Evolutionary conservation across 129 eudicot genomes (phyloP).

Genomic region (Oenanthe sinensis): DNA sequence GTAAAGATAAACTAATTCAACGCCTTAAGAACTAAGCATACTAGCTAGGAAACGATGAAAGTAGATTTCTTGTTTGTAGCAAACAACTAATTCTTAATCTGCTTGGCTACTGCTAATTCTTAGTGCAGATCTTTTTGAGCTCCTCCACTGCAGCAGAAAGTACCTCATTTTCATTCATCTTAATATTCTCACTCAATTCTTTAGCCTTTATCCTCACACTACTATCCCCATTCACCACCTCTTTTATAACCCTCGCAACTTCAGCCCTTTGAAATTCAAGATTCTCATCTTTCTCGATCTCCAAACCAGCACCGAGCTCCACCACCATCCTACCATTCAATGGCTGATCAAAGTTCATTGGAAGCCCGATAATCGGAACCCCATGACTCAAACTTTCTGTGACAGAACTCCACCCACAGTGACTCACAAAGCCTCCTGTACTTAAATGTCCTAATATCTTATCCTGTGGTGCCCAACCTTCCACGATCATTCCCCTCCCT

Average conservation of each 20-base stretch:
- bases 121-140: slow-evolving; percentile 6
- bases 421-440: slow-evolving; percentile 22
- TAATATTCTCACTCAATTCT: slow-evolving; percentile 15
- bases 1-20: background rate
- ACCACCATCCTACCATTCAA: slow-evolving; percentile 19
- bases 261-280: slow-evolving; percentile 7
- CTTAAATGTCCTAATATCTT: slow-evolving; percentile 18
- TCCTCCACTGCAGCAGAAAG: slow-evolving; percentile 10
- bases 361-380: slow-evolving; percentile 20
- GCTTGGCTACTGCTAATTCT: background rate
- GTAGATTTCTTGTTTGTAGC: background rate
- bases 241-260: slow-evolving; percentile 18
- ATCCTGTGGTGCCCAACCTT: slow-evolving; percentile 28
- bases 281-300: slow-evolving; percentile 10
- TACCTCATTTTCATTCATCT: slow-evolving; percentile 13
- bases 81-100: background rate
- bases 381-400: slow-evolving; percentile 22
- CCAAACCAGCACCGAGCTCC: slow-evolving; percentile 22
- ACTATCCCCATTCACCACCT: slow-evolving; percentile 10
- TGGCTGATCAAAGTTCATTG: slow-evolving; percentile 26
- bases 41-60: background rate
- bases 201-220: background rate
- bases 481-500: slow-evolving; percentile 19
- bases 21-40: background rate
- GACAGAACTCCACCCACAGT: slow-evolving; percentile 28